Evolutionary conservation across 75 land plant genomes (phyloP).

Genomic region (Pseudotsuga menziesii): DNA sequence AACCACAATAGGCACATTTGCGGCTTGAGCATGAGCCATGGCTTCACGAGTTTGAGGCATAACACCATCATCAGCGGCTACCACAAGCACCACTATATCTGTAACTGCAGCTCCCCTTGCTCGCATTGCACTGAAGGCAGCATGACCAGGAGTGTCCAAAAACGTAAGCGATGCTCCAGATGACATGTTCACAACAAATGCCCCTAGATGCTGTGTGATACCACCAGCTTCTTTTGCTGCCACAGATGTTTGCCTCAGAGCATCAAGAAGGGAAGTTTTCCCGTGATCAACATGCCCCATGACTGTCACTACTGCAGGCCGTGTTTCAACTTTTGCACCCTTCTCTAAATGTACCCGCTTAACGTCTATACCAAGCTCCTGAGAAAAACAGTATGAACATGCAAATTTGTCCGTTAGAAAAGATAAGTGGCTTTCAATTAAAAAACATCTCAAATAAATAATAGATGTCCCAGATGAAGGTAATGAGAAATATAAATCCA

Average conservation of each 20-base stretch:
- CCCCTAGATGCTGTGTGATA: constrained; percentile 98
- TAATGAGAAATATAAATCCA: neutral
- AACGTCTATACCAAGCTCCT: constrained; percentile 67
- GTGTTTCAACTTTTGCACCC: constrained; percentile 42
- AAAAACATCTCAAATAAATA: constrained; percentile 2
- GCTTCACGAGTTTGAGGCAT: constrained; percentile 97
- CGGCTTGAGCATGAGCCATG: constrained; percentile 99
- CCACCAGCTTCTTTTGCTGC: constrained; percentile 98
- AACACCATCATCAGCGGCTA: constrained; percentile 99
- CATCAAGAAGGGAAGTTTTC: constrained; percentile 38
- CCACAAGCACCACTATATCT: constrained; percentile 93
- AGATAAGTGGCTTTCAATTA: neutral
- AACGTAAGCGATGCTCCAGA: constrained; percentile 79
- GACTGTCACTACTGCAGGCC: constrained; percentile 95
- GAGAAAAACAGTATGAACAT: constrained; percentile 6
- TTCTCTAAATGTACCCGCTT: constrained; percentile 45
- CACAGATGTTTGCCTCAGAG: constrained; percentile 29
- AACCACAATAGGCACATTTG: constrained; percentile 89
- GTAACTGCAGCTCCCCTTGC: constrained; percentile 98
- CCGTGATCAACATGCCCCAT: constrained; percentile 99
- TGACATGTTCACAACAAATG: constrained; percentile 87
- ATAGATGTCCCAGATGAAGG: neutral
- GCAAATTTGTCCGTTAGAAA: neutral
- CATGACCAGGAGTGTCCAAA: constrained; percentile 99
- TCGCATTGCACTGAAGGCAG: constrained; percentile 99